These are phyloP conservation scores for Breynia disticha DNA, from an alignment of 441 rosid genomes.

Conservation along the genomic window DNA sequence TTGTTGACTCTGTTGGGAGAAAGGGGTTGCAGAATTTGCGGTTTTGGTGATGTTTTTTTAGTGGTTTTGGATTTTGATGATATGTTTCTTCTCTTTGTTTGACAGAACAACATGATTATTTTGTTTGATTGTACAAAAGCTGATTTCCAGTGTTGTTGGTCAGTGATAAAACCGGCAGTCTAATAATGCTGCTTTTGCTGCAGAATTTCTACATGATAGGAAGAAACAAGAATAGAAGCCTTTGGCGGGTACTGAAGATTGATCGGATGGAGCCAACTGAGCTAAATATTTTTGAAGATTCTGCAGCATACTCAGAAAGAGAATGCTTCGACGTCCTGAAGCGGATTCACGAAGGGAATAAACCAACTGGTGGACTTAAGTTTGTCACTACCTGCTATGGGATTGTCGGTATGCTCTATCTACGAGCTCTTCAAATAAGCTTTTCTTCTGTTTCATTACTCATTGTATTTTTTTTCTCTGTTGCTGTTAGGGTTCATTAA, in stretches of 20 bases:
- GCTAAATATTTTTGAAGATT: conserved; percentile 63
- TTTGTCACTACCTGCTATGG: conserved; percentile 81
- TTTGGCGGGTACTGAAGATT: conserved; percentile 84
- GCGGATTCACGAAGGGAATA: conserved; percentile 86
- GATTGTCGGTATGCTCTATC: conserved; percentile 55
- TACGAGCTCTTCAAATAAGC: neutral
- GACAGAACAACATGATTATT: no score
- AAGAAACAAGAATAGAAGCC: conserved; percentile 66
- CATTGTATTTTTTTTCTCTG: conserved; percentile 1
- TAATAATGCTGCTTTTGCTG: neutral
- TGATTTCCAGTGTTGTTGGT: neutral
- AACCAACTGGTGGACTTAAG: conserved; percentile 74
- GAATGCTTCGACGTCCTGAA: conserved; percentile 71
- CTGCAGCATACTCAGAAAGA: conserved; percentile 46
- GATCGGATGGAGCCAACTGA: conserved; percentile 68
- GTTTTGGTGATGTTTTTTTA: no score
- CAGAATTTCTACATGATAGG: conserved; percentile 93
- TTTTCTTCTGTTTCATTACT: conserved; percentile 1
- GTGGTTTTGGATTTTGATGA: no score
- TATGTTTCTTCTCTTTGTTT: no score
- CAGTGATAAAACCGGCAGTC: neutral
- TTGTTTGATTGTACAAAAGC: no score
- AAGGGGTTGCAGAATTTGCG: no score
- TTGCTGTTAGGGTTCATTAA: conserved; percentile 61
- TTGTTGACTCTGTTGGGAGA: no score